Percentiles rank a stretch among this genome's conserved stretches.
Conservation (phyloP, 2,329 filamentous ascomycete species). For the Didymella sp. region DNA sequence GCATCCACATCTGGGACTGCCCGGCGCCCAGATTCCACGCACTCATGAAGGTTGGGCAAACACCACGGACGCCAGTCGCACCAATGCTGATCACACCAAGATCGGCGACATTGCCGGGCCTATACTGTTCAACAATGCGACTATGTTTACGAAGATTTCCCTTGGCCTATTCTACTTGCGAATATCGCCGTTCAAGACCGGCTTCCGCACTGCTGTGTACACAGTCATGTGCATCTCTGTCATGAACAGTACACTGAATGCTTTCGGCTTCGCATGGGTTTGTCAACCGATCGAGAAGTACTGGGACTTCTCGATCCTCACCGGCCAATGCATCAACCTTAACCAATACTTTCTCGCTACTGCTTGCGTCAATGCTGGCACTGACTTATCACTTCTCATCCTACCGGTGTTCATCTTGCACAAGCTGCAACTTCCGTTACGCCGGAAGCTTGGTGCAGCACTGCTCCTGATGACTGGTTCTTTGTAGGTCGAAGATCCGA, state of each 20-base stretch:
- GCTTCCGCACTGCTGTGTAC: conserved; percentile 17
- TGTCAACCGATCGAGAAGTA: conserved; percentile 27
- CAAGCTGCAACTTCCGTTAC: conserved; percentile 24
- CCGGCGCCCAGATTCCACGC: conserved; percentile 17
- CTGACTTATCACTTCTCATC: conserved; percentile 23
- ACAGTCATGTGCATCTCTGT: conserved; percentile 20
- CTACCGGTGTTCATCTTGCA: conserved; percentile 30
- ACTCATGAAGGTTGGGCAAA: conserved; percentile 24
- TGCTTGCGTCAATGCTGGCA: conserved; percentile 25
- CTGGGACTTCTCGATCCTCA: conserved; percentile 25
- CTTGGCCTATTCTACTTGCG: conserved; percentile 26
- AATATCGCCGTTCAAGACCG: conserved; percentile 16
- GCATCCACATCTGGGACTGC: conserved; percentile 25
- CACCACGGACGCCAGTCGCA: not conserved
- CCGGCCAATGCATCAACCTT: conserved; percentile 23
- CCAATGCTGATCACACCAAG: conserved; percentile 2
- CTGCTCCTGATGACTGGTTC: conserved; percentile 26
- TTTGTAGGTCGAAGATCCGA: conserved; percentile 18
- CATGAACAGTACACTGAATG: conserved; percentile 22
- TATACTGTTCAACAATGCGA: conserved; percentile 24
- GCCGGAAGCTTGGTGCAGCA: conserved; percentile 26
- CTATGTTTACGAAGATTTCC: conserved; percentile 25
- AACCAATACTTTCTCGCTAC: conserved; percentile 22
- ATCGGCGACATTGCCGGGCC: conserved; percentile 28
- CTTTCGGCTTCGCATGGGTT: conserved; percentile 26